Conservation (phyloP, 2,329 filamentous ascomycete species). For the Cladosporium austrohemisphaericum region DNA sequence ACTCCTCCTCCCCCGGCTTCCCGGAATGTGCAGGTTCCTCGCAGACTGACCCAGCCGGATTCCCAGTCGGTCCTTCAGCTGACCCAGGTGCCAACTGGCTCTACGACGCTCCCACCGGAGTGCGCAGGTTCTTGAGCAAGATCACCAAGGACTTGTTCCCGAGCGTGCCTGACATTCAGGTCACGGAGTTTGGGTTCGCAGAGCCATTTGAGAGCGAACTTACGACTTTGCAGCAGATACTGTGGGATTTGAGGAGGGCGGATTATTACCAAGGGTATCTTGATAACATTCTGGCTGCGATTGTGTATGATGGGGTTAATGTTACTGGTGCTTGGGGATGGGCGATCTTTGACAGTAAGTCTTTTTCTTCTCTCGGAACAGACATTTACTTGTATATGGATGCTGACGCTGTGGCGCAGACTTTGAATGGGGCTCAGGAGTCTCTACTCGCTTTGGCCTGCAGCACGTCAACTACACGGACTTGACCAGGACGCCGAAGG, state of each 20-base stretch:
- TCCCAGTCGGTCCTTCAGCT: slow-evolving; percentile 42
- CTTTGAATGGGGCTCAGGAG: slow-evolving; percentile 34
- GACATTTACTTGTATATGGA: too few relatives aligned
- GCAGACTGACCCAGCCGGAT: slow-evolving; percentile 37
- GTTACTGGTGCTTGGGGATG: slow-evolving; percentile 34
- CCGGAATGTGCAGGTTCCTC: slow-evolving; percentile 40
- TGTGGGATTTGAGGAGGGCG: slow-evolving; percentile 28
- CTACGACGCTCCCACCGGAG: slow-evolving; percentile 34
- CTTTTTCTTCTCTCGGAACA: too few relatives aligned
- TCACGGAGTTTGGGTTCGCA: slow-evolving; percentile 37
- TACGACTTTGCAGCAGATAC: slow-evolving; percentile 26
- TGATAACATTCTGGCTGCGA: slow-evolving; percentile 32
- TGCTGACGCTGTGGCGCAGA: slow-evolving; percentile 2
- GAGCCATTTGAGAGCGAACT: slow-evolving; percentile 33
- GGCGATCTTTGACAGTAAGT: slow-evolving; percentile 35
- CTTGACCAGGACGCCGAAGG: slow-evolving; percentile 36
- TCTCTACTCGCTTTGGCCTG: slow-evolving; percentile 33
- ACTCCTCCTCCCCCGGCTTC: slow-evolving; percentile 38
- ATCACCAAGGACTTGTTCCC: slow-evolving; percentile 41
- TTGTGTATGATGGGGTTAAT: slow-evolving; percentile 33
- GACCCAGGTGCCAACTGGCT: slow-evolving; percentile 35
- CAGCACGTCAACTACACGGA: slow-evolving; percentile 36
- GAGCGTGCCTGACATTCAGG: slow-evolving; percentile 35
- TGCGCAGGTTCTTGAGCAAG: slow-evolving; percentile 34
- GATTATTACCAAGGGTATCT: slow-evolving; percentile 35